Base-by-base conservation (phyloP, 1,139 yeast species). In the Pichia norvegensis region DNA sequence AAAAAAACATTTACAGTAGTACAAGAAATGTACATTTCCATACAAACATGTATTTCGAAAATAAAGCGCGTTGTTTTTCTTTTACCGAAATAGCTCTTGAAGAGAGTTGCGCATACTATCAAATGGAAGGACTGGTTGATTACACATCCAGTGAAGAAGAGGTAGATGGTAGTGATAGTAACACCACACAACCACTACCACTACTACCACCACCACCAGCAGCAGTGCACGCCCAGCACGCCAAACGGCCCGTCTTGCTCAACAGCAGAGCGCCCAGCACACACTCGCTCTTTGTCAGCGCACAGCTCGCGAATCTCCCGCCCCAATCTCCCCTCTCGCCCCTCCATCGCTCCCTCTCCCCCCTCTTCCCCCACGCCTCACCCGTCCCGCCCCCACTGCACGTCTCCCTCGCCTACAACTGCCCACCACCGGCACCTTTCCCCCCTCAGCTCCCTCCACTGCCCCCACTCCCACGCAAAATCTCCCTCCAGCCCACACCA, bases 381-480 rank as follows among this genome's bases (percentile, higher is more conserved):
- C 38, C 46, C 33, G 42, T 36, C 25, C 52, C 53, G 29, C 33
- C 38, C 17, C 43, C 46, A 13, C 42, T 50, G 8, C 59, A 56
- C 38, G 39, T 56, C 4, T 56, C 59, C 13, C 43, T 55, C 4
- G 47, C 53, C 0, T 55, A 50, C 41, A 56, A 56, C 36, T 11
- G 33, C 16, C 17, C 25, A 19, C 5, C 13, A 16, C 20, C 2
- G 19, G 9, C 20, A 7, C 20, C 6, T 11, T 5, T 11, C 20
- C 16, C 20, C 36, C 20, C 36, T 5, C 21, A 16, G 14, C 21
- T 3, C 36, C 14, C 14, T n/a, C 19, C 36, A 16, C 36, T 2
- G 20, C 36, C 14, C 19, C 36, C 19, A 16, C n/a, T n/a, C 36
- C 36, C 17, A 35, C 37, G 10, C n/a, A 7, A n/a, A 7, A 8